Evolutionary conservation across 345 rosid genomes (phyloP).

Genomic region (Aurinia saxatilis): DNA sequence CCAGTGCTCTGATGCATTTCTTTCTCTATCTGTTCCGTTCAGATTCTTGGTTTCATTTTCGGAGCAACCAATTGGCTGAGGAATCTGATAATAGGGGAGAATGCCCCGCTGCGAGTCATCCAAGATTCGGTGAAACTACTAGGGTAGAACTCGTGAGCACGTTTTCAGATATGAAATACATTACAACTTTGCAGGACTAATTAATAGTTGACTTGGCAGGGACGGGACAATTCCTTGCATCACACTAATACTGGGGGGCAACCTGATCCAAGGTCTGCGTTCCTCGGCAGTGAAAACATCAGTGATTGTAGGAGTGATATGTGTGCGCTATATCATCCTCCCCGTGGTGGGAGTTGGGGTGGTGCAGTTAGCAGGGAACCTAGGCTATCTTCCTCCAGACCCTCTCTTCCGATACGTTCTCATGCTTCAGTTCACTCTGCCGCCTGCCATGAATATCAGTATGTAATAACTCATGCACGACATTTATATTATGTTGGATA

Average conservation of each 20-base stretch:
- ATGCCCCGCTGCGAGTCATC: slow-evolving; percentile 70
- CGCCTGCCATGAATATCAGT: slow-evolving; percentile 97
- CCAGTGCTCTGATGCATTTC: neutral
- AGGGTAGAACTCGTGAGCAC: slow-evolving; percentile 41
- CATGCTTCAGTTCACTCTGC: slow-evolving; percentile 78
- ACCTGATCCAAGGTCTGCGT: slow-evolving; percentile 75
- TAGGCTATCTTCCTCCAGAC: slow-evolving; percentile 74
- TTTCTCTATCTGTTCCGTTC: slow-evolving; percentile 11
- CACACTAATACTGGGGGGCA: slow-evolving; percentile 88
- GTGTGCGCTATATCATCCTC: slow-evolving; percentile 50
- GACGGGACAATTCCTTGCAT: slow-evolving; percentile 86
- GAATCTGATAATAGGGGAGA: slow-evolving; percentile 62
- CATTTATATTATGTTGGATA: neutral
- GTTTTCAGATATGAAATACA: neutral
- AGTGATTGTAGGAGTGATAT: slow-evolving; percentile 48
- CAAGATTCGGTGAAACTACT: slow-evolving; percentile 75
- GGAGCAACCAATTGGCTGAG: slow-evolving; percentile 67
- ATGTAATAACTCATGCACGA: neutral
- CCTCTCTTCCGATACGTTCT: slow-evolving; percentile 68
- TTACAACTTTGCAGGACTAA: neutral
- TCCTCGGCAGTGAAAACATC: slow-evolving; percentile 49
- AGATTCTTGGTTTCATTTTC: slow-evolving; percentile 74
- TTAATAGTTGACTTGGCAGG: slow-evolving; percentile 37
- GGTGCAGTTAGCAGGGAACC: slow-evolving; percentile 52
- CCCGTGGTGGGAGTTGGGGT: slow-evolving; percentile 66